Evolutionary conservation across 768 basidiomycete genomes (phyloP), one percentile per base, ranked within the genome.

Genomic region (Pleurotus djamor): DNA sequence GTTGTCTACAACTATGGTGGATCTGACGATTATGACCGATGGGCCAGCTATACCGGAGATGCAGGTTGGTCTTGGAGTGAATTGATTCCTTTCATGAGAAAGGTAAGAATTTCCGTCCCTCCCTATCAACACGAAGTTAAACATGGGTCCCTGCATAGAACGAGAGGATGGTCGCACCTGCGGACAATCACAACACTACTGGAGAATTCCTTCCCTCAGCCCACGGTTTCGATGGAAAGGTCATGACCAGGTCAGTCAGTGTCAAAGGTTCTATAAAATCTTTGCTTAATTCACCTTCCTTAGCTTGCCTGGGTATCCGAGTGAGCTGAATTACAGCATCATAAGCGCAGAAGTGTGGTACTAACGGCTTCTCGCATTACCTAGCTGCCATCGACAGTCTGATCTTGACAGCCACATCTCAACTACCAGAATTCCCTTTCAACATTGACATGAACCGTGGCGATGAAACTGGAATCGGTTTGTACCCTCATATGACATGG

Each of bases 1-100:
- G 59, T 69, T 59, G 64, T 64, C 13, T 70, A 69, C 44, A 64
- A 72, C 2, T 68, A 70, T 16, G 71, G 76, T 4, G 62, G 72
- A 0, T 64, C 57, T 4, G 76, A 76, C 17, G 76, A 79, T 41
- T 78, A 66, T 60, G 66, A 79, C 48, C 70, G 71, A 36, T 68
- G 67, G 7, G 76, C 71, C 1, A 49, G 57, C 8, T 56, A 74
- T 17, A 69, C 75, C 5, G 71, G 71, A 4, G 76, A 79, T 61
- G 16, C 58, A 7, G 72, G 73, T 14, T 78, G 74, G 76, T 67
- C 65, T 6, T 79, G 78, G 78, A 61, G 67, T 28, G 67, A 66
- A 7, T 67, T 79, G 37, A 64, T 66, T 28, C 67, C 68, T 28
- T 77, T 74, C 60, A 66, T 71, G 38, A 58, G 62, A 36, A 69